Conservation (phyloP, 495 filamentous ascomycete species). For the Neurospora sp. region DNA sequence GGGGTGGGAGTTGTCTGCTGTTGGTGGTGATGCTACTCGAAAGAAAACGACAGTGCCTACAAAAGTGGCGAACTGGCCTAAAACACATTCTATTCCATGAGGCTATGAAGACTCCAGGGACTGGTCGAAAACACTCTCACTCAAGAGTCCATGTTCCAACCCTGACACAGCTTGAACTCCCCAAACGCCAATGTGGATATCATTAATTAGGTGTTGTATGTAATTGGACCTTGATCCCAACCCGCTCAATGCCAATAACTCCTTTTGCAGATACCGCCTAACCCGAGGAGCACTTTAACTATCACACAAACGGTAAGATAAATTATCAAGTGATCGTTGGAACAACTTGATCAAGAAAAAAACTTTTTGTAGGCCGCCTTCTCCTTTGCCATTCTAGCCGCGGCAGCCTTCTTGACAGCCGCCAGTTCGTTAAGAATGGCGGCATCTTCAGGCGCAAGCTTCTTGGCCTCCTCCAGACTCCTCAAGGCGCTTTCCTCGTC, state of each 20-base stretch:
- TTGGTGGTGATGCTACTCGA: not conserved
- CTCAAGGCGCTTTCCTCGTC: slow-evolving; percentile 76
- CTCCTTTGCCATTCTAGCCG: slow-evolving; percentile 70
- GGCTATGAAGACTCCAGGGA: not conserved
- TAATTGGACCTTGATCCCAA: not conserved
- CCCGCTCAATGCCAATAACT: not conserved
- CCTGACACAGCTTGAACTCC: not conserved
- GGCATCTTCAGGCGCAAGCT: slow-evolving; percentile 65
- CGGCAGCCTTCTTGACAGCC: slow-evolving; percentile 62
- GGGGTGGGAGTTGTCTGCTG: not conserved
- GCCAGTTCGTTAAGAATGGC: slow-evolving; percentile 65
- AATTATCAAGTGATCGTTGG: not conserved
- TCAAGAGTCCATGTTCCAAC: not conserved
- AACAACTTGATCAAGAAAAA: slow-evolving; percentile 40
- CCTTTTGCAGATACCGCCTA: not conserved
- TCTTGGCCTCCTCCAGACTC: slow-evolving; percentile 66
- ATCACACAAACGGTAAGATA: not conserved
- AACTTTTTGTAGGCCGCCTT: slow-evolving; percentile 84
- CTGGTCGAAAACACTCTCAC: not conserved
- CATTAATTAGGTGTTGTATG: not conserved
- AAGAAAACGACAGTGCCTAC: not conserved
- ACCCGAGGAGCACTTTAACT: not conserved
- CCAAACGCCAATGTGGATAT: not conserved
- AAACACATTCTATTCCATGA: not conserved
- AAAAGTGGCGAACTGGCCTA: not conserved